Percentiles rank a stretch among this genome's conserved stretches.
These are phyloP conservation scores for Symbiotaphrina buchneri DNA, from an alignment of 495 filamentous ascomycete genomes.

Conservation along the genomic window DNA sequence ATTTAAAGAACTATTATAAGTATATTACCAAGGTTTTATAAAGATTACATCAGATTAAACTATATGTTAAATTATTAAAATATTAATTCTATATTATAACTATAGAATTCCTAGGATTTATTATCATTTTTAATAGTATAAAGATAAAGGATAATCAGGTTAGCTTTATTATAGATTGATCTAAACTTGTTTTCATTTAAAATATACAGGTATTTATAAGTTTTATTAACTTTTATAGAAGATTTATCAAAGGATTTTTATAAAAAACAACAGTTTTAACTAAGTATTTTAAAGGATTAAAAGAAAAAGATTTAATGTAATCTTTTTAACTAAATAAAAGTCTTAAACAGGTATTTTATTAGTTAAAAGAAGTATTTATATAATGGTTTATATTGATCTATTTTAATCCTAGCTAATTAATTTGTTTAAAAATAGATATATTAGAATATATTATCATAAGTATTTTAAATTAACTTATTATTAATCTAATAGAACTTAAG, in stretches of 20 bases:
- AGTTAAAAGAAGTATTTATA: slow-evolving; percentile 6
- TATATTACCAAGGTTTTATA: slow-evolving; percentile 10
- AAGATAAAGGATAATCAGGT: slow-evolving; percentile 1
- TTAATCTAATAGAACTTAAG: no score
- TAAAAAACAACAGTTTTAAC: slow-evolving; percentile 6
- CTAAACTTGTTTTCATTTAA: slow-evolving; percentile 6
- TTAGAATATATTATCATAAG: slow-evolving; percentile 5
- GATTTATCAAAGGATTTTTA: slow-evolving; percentile 12
- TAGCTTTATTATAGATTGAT: slow-evolving; percentile 1
- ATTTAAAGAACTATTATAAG: slow-evolving; percentile 7
- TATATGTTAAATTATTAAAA: slow-evolving; percentile 5
- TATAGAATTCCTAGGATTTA: slow-evolving; percentile 2
- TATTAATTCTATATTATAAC: neutral
- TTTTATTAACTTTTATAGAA: slow-evolving; percentile 15
- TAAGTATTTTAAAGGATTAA: no score
- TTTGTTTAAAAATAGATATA: slow-evolving; percentile 6
- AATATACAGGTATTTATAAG: slow-evolving; percentile 11
- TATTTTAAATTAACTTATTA: slow-evolving; percentile 6
- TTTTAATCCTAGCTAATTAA: slow-evolving; percentile 4
- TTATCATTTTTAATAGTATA: neutral
- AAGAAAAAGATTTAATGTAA: no score
- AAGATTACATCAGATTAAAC: slow-evolving; percentile 5
- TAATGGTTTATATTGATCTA: slow-evolving; percentile 4
- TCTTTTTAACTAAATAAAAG: no score
- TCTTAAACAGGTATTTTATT: no score